Evolutionary conservation across 768 basidiomycete genomes (phyloP).

Genomic region (Epithele typhae): DNA sequence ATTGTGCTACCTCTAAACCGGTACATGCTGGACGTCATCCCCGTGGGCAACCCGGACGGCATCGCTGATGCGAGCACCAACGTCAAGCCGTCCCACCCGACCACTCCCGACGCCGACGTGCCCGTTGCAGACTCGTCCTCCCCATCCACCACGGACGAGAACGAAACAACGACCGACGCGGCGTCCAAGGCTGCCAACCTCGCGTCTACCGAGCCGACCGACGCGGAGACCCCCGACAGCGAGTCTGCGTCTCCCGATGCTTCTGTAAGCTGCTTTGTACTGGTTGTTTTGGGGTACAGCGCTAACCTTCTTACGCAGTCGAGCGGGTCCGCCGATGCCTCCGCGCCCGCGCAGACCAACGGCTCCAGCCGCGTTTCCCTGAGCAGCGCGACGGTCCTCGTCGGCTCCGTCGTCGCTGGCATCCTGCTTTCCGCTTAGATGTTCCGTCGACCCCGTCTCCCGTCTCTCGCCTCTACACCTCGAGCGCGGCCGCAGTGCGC

Average conservation of each 20-base stretch:
- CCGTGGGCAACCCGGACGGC: neutral
- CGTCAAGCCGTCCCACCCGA: no score
- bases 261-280: no score
- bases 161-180: neutral
- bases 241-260: no score
- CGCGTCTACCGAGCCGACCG: neutral
- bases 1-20: conserved; percentile 9
- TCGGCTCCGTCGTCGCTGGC: conserved; percentile 4
- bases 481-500: conserved; percentile 1
- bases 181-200: neutral
- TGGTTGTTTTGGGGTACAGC: no score
- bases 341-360: neutral
- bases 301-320: no score
- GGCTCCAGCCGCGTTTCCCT: neutral
- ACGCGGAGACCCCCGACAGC: neutral
- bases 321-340: no score
- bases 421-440: conserved; percentile 2
- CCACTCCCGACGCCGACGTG: neutral
- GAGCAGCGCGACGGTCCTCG: neutral
- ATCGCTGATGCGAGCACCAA: neutral
- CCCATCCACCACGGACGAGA: neutral
- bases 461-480: neutral
- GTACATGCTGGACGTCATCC: conserved; percentile 13
- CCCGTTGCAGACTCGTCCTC: neutral
- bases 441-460: no score